Conservation (phyloP, 208 protist genomes). For the Plasmodiophora brassicae region DNA sequence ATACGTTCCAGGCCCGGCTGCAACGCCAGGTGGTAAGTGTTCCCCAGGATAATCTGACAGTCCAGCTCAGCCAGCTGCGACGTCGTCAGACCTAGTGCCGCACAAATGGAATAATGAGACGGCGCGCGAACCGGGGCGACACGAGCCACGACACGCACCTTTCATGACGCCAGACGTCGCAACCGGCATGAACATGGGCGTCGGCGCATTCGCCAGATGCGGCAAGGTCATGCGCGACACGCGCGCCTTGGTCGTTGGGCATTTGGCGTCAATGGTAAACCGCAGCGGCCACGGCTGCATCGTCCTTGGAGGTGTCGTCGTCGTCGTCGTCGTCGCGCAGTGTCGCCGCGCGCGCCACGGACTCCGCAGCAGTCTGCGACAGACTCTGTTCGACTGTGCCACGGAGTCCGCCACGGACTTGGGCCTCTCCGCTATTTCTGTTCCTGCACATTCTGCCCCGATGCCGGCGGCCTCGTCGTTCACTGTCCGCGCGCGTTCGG, state of each 20-base stretch:
- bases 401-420: neutral
- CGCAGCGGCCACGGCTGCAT: neutral
- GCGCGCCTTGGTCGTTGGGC: neutral
- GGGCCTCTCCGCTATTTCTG: neutral
- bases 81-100: neutral
- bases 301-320: neutral
- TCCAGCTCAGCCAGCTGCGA: conserved; percentile 78
- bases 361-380: neutral
- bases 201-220: neutral
- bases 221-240: neutral
- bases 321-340: neutral
- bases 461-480: neutral
- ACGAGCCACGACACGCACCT: no score
- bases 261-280: neutral
- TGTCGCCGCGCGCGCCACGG: no score
- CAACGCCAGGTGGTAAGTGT: conserved; percentile 95
- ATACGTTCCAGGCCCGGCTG: conserved; percentile 76
- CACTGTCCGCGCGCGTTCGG: neutral
- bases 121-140: no score
- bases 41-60: conserved; percentile 91
- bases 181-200: conserved; percentile 50
- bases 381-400: neutral
- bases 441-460: neutral
- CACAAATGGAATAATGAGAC: no score
- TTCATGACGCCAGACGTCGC: conserved; percentile 45